Evolutionary conservation across 352 stramenopile genomes (phyloP), one percentile per base, ranked within the genome.

Genomic region (Globisporangium solare): DNA sequence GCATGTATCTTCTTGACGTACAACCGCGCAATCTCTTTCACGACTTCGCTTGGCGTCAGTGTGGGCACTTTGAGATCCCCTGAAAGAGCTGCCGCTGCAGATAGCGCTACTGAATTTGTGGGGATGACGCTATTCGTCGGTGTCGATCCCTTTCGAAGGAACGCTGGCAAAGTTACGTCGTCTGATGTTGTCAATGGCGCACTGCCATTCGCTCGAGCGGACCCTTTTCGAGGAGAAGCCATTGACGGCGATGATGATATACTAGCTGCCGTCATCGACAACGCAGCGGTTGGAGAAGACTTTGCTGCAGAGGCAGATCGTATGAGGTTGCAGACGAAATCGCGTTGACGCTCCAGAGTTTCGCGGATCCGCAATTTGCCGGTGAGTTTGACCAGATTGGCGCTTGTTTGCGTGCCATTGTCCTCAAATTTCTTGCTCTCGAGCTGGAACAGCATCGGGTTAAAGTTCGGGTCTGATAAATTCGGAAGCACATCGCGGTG

Each of bases 401-500:
- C 79, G 37, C 70, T 64, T 0, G 74, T 87, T 61, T 89, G 79
- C 15, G 74, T 63, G 11, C 50, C 40, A 11, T 20, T 68, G 2
- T 79, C 67, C 0, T 55, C 32, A 21, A 64, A 60, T 51, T 77
- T 74, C 46, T 81, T 86, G 7, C 64, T 73, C 53, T 75, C 66
- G 12, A 86, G 51, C 45, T 88, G 77, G 43, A 81, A 83, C 8
- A 81, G 46, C 13, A 69, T 67, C 3, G 79, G 66, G 24, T 87
- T 67, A 18, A 89, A 84, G 27, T 61, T 65, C n/a, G 71, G 71
- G 41, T 68, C 74, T 2, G 74, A 75, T 41, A 89, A 67, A 42
- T 89, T 75, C 24, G 76, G 77, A 7, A 92, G 54, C 27, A 84
- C 56, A 11, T 72, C 73, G 37, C 77, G 72, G 58, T 92, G 79